Conservation (phyloP, 2,329 filamentous ascomycete species). For the Pseudogymnoascus pannorum region DNA sequence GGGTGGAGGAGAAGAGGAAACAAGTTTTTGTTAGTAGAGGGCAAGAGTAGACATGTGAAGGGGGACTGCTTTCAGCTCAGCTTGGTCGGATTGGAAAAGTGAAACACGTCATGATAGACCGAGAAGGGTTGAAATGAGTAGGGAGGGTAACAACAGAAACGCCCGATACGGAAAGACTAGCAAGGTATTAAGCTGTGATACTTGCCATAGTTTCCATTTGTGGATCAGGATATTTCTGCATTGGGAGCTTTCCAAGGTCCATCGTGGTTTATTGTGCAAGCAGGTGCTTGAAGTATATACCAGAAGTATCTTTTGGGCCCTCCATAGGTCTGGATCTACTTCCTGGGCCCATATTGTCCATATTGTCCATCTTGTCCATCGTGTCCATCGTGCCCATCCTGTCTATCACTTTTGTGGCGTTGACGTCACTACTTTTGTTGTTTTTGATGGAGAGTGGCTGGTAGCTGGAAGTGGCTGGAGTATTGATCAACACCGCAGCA, state of each 20-base stretch:
- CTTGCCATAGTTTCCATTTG: neutral
- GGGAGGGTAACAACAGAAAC: neutral
- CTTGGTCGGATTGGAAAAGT: neutral
- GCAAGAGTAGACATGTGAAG: neutral
- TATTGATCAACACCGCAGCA: neutral
- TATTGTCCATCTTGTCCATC: too few species aligned
- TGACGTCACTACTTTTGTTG: constrained; percentile 3
- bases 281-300: neutral
- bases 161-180: neutral
- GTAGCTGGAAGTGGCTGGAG: neutral
- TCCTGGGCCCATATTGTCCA: neutral
- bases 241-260: neutral
- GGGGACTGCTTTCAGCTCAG: neutral
- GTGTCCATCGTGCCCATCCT: too few species aligned
- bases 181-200: neutral
- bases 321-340: neutral
- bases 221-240: neutral
- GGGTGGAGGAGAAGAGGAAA: neutral
- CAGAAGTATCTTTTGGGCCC: neutral
- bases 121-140: neutral
- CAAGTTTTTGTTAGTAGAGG: neutral
- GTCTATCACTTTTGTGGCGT: neutral
- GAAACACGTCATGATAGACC: constrained; percentile 3
- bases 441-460: too few species aligned
- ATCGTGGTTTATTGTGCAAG: neutral